Evolutionary conservation across 2,329 filamentous ascomycete genomes (phyloP).

Genomic region (Botrytis hyacinthi): DNA sequence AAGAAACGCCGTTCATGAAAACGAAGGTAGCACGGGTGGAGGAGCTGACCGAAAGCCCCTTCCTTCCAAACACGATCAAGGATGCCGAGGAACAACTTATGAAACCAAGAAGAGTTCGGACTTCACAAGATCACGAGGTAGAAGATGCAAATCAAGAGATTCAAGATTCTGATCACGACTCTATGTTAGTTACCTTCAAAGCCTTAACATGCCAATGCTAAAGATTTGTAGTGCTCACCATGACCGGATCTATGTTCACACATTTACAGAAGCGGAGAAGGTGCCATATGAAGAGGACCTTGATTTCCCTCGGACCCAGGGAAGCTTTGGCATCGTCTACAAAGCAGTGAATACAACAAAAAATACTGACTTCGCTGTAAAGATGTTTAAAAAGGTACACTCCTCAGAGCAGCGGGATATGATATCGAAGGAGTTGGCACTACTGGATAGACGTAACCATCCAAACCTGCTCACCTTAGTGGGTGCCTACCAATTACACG

Average conservation of each 20-base stretch:
- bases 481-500: not conserved
- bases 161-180: not conserved
- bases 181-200: not conserved
- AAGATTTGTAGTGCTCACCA: not conserved
- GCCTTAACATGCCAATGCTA: not conserved
- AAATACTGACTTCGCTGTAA: not conserved
- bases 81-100: too few relatives aligned
- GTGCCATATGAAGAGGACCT: not conserved
- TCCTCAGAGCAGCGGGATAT: not conserved
- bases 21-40: too few relatives aligned
- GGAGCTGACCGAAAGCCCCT: too few relatives aligned
- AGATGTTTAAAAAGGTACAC: not conserved
- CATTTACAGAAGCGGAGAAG: not conserved
- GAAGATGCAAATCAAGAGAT: not conserved
- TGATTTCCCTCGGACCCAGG: not conserved
- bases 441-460: not conserved
- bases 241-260: not conserved
- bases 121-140: too few relatives aligned
- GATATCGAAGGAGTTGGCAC: not conserved
- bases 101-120: too few relatives aligned
- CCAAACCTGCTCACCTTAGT: not conserved
- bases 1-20: too few relatives aligned
- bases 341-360: not conserved
- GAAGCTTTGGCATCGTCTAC: not conserved
- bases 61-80: too few relatives aligned